Base-by-base conservation (phyloP, 2,329 filamentous ascomycete species). In the Sporothrix pseudoabietina region DNA sequence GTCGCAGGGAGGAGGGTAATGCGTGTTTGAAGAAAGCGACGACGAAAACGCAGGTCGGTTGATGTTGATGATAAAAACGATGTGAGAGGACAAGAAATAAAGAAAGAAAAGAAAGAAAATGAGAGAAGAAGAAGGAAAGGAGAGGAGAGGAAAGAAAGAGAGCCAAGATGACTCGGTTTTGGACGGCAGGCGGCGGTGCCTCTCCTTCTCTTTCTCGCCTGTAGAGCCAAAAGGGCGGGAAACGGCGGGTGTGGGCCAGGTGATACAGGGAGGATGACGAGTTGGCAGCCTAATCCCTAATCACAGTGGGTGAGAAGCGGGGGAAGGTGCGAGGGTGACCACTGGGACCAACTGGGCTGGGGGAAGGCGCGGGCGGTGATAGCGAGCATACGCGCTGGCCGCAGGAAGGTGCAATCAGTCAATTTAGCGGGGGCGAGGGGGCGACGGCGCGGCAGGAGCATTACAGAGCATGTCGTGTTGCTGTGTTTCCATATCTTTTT, bases 251-350 rank as follows among this genome's bases (percentile, higher is more conserved):
- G 65, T 70, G 71, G 69, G 73, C 66, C 75, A 74, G 69, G 74
- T 76, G 75, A 75, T 74, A 75, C 74, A 63, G 47, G 70, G 52
- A 54, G 75, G 65, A 76, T 76, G 75, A 75, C 74, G 75, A 74
- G 66, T 70, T 74, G 75, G 75, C 44, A 75, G 75, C 75, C 75
- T 75, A 74, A 41, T 41, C 47, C 75, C 75, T 75, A 74, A 41
- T 41, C 47, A 69, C 66, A 41, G 66, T 3, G 68, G 22, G 35
- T 8, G 22, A 12, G 68, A 47, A 70, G 68, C 68, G 68, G 52
- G 68, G 68, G 52, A 57, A 35, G 32, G 26, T 49, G 44, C 14
- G 44, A 49, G 44, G 44, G 44, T 49, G 44, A 49, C 44, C 44
- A 49, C 44, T 49, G 14, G 41, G 8, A 44, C 8, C 14, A 5